These are phyloP conservation scores for Colletotrichum chlorophyti DNA, from an alignment of 2,329 filamentous ascomycete genomes.

Conservation along the genomic window DNA sequence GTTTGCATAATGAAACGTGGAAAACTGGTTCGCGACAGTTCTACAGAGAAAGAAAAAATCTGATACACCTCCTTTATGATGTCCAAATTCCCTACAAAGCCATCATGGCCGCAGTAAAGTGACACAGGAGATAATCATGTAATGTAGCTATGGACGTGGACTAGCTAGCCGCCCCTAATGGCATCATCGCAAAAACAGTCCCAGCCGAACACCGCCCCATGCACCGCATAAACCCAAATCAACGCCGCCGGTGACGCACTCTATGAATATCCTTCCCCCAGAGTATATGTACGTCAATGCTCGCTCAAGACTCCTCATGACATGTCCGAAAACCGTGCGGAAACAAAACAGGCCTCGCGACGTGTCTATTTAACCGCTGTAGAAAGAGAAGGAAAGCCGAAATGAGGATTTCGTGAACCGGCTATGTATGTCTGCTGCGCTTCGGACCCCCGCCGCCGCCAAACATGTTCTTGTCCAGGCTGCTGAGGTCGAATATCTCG, in stretches of 20 bases:
- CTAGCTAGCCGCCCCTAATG: slow-evolving; percentile 28
- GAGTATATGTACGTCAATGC: slow-evolving; percentile 20
- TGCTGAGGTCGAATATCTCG: slow-evolving; percentile 77
- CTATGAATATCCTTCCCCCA: slow-evolving; percentile 7
- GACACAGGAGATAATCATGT: slow-evolving; percentile 18
- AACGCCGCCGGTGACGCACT: slow-evolving; percentile 27
- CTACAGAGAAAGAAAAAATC: background rate
- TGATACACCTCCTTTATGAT: no score
- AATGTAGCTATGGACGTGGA: slow-evolving; percentile 25
- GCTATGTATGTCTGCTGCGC: slow-evolving; percentile 54
- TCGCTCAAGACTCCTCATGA: slow-evolving; percentile 23
- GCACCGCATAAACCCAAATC: slow-evolving; percentile 22
- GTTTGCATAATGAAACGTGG: slow-evolving; percentile 2
- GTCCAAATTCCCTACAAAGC: no score
- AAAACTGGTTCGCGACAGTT: no score
- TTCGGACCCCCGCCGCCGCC: slow-evolving; percentile 54
- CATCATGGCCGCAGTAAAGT: background rate
- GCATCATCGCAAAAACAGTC: slow-evolving; percentile 29
- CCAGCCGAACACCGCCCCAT: slow-evolving; percentile 27
- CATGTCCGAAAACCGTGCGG: slow-evolving; percentile 19
- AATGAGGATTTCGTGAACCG: background rate
- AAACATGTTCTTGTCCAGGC: slow-evolving; percentile 68
- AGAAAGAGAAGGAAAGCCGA: slow-evolving; percentile 8
- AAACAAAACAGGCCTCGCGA: background rate
- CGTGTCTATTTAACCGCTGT: slow-evolving; percentile 3